phyloP scores from a whole-genome alignment of 306 rosid species.

The Canavalia gladiata region DNA sequence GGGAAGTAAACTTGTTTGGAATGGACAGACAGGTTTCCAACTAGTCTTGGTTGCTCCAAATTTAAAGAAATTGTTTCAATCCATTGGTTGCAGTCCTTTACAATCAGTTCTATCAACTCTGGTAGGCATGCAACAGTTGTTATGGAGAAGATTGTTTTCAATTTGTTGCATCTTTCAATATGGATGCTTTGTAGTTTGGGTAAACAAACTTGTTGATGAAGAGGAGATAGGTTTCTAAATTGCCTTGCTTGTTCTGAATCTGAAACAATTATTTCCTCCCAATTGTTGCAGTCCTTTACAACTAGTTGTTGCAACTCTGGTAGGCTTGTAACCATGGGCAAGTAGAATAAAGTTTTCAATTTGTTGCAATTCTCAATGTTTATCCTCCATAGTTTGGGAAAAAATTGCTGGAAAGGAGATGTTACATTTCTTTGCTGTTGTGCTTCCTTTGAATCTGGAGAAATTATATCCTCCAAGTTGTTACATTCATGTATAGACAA shows the following conservation, averaged over 20 bases:
- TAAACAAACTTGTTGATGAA: background rate
- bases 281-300: slow-evolving; percentile 7
- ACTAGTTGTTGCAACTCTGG: slow-evolving; percentile 16
- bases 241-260: background rate
- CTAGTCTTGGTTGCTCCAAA: background rate
- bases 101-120: background rate
- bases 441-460: background rate
- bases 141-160: background rate
- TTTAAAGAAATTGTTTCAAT: background rate
- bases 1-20: background rate
- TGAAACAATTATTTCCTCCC: slow-evolving; percentile 2
- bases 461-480: slow-evolving; percentile 9
- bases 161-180: background rate
- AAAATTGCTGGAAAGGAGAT: background rate
- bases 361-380: slow-evolving; percentile 16
- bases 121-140: background rate
- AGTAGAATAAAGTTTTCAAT: slow-evolving; percentile 14
- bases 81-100: background rate
- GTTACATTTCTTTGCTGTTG: background rate
- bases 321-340: background rate
- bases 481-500: background rate
- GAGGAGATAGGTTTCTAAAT: background rate
- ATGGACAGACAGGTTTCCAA: background rate
- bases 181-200: background rate
- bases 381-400: background rate